phyloP scores from a whole-genome alignment of 257 asterid genomes.

The Nicotiana paniculata region DNA sequence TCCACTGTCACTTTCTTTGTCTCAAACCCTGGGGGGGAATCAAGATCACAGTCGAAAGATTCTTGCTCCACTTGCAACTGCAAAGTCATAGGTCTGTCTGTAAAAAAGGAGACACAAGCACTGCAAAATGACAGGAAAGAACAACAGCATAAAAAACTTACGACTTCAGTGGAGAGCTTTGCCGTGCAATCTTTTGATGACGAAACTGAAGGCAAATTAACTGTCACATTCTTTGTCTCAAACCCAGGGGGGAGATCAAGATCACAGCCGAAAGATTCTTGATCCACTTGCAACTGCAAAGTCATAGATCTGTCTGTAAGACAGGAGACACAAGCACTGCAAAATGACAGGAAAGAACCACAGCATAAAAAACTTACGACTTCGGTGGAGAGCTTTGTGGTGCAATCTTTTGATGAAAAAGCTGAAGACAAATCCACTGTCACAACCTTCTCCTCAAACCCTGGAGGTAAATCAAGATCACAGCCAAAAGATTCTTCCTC shows the following conservation, averaged over 20 bases:
- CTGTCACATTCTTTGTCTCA: constrained; percentile 29
- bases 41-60: constrained; percentile 40
- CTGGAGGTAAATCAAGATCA: constrained; percentile 62
- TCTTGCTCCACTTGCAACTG: constrained; percentile 48
- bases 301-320: constrained; percentile 22
- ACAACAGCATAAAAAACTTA: constrained; percentile 28
- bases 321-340: constrained; percentile 10
- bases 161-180: constrained; percentile 38
- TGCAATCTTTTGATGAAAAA: constrained; percentile 16
- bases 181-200: constrained; percentile 19
- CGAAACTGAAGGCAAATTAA: constrained; percentile 20
- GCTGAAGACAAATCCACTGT: constrained; percentile 19
- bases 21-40: constrained; percentile 83
- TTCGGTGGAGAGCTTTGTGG: constrained; percentile 33
- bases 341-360: constrained; percentile 7
- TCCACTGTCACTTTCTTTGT: constrained; percentile 28
- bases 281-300: constrained; percentile 33
- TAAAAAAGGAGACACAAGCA: constrained; percentile 18
- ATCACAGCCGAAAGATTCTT: constrained; percentile 36
- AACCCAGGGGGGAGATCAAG: constrained; percentile 69
- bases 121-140: constrained; percentile 8
- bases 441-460: constrained; percentile 43
- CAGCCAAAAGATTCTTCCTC: constrained; percentile 33
- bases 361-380: constrained; percentile 36
- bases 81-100: constrained; percentile 22